Base-by-base conservation (phyloP, 768 basidiomycete genomes). In the Lactarius psammicola region DNA sequence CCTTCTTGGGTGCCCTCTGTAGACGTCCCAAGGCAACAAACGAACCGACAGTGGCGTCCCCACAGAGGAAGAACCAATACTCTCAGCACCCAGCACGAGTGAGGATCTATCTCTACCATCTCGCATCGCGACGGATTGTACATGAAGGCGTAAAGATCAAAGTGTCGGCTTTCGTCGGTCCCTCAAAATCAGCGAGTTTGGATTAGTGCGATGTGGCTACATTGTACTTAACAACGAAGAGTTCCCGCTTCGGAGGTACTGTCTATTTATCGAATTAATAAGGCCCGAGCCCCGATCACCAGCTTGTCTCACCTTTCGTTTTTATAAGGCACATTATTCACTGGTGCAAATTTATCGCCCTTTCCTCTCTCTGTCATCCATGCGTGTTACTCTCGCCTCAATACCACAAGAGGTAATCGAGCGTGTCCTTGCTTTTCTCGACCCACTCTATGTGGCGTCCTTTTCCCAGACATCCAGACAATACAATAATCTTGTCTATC, bases 351-450 rank as follows among this genome's bases (percentile, higher is more conserved):
- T 51, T 28, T 26, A 57, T 44, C 31, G 20, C 49, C 9, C 49
- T 49, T 65, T 26, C 44, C 34, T 38, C n/a, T 2, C 1, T n/a
- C 20, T 8, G 5, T 34, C 40, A 46, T 30, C 44, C 54, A 65
- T 36, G 57, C 20, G 49, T 4, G 3, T 30, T 11, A 56, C 26
- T 31, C 62, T 69, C 33, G 46, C 62, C 10, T 8, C 33, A 3
- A 42, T 89, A 20, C 86, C 88, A 13, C 74, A 75, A 11, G 90
- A 92, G 73, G 72, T 88, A 54, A 68, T 88, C 42, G 87, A 88
- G 56, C 76, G 80, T 60, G 81, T 88, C 61, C 75, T 92, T 9
- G 69, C 83, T 49, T 68, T 75, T n/a, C 80, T 83, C 65, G 85
- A 88, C 70, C 89, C 89, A 4, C 71, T 83, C 51, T 84, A 89